Base-by-base conservation (phyloP, 2,329 filamentous ascomycete species). In the Trichophaea hybrida region DNA sequence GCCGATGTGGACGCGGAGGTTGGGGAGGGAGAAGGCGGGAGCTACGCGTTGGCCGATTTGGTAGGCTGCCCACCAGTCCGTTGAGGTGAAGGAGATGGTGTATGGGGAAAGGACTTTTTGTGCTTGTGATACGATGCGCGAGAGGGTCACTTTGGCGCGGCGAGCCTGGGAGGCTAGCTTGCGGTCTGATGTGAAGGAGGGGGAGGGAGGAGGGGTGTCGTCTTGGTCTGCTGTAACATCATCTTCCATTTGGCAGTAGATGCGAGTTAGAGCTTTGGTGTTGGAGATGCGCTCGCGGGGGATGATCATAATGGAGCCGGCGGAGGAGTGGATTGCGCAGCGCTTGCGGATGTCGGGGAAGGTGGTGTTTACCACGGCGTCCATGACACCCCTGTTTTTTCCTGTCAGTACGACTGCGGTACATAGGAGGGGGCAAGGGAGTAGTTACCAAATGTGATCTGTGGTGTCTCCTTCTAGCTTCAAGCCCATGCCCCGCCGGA, bases 341-440 rank as follows among this genome's bases (percentile, higher is more conserved):
- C 86, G 84, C 77, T 85, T 84, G 76, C 86, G 84, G 67, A 89
- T 86, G 69, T 91, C 85, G 0, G 85, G 85, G 65, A 88, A 88
- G 67, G 87, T 77, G 0, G 84, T 88, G 68, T 80, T 76, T 24
- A 86, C 81, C 1, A 87, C 82, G 37, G 84, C 78, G 67, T 88
- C 85, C 74, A 88, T 85, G 15, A 88, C 85, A 48, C 84, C 84
- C 84, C 62, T 64, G 38, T 7, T 7, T 7, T 17, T 24, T 5
- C 31, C 48, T 64, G 38, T 7, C 8, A 8, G 15, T 12, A 12
- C 13, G 15, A 51, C 5, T 32, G 48, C 15, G 15, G 31, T 17
- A 13, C n/a, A 13, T 15, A 32, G n/a, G 48, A 51, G 15, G 48
- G n/a, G 10, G 40, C 5, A 5, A 24, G 31, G 35, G 17, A 6